phyloP scores from a whole-genome alignment of 306 rosid genomes.

The Pterocarpus santalinus region DNA sequence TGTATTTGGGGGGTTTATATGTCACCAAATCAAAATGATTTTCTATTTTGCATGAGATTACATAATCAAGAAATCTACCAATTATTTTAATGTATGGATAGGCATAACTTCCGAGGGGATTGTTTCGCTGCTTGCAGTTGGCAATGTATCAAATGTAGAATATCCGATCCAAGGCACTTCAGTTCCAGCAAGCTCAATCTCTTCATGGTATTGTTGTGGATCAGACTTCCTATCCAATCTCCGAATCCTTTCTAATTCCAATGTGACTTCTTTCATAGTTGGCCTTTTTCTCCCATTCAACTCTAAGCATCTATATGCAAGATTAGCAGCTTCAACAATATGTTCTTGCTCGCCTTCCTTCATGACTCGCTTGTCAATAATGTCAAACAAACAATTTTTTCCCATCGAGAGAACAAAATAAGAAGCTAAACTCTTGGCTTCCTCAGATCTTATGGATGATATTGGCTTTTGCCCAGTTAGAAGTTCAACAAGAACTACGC shows the following conservation, averaged over 20 bases:
- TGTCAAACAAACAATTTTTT: conserved; percentile 30
- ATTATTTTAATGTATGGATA: neutral
- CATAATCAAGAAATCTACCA: neutral
- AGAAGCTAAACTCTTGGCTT: conserved; percentile 42
- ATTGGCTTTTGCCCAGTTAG: conserved; percentile 33
- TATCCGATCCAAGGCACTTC: neutral
- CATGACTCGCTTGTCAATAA: conserved; percentile 43
- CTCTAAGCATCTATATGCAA: conserved; percentile 51
- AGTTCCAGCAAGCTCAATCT: conserved; percentile 2
- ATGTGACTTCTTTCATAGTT: conserved; percentile 52
- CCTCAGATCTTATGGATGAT: neutral
- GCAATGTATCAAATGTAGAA: neutral
- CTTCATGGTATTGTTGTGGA: conserved; percentile 29
- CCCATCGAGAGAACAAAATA: conserved; percentile 41
- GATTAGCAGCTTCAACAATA: conserved; percentile 35
- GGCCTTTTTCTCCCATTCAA: conserved; percentile 55
- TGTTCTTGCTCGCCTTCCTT: conserved; percentile 37
- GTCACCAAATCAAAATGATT: neutral
- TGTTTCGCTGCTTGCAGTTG: neutral
- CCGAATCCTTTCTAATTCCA: conserved; percentile 48
- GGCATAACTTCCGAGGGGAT: neutral
- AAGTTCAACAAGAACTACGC: conserved; percentile 47
- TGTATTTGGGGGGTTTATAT: no score
- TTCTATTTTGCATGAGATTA: neutral
- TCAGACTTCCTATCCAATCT: conserved; percentile 6